These are phyloP conservation scores for Zygosaccharomyces bailii DNA, from an alignment of 805 yeast species.

Conservation along the genomic window DNA sequence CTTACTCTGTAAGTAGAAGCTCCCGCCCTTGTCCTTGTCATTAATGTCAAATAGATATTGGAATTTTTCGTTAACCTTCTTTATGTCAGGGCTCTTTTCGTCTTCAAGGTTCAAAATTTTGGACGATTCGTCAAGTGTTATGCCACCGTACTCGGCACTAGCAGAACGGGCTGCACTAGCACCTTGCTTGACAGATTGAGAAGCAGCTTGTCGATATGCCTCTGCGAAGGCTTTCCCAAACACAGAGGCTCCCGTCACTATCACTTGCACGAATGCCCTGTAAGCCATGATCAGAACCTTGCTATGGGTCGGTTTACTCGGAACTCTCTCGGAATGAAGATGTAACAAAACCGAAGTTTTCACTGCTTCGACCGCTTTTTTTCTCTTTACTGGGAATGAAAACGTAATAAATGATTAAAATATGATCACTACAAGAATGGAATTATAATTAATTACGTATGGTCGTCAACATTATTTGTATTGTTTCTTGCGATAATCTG, in stretches of 20 bases:
- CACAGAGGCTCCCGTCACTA: slow-evolving; percentile 91
- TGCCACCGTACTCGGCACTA: slow-evolving; percentile 58
- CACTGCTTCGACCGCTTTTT: not conserved
- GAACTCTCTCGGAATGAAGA: not conserved
- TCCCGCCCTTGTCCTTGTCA: slow-evolving; percentile 92
- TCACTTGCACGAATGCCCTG: slow-evolving; percentile 81
- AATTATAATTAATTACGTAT: not conserved
- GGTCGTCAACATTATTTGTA: slow-evolving; percentile 6
- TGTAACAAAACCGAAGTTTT: not conserved
- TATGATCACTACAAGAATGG: not conserved
- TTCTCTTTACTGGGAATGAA: not conserved
- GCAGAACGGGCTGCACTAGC: slow-evolving; percentile 43
- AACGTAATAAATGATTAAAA: slow-evolving; percentile 5
- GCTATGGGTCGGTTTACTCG: not conserved
- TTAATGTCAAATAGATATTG: slow-evolving; percentile 82
- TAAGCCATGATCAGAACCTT: slow-evolving; percentile 60
- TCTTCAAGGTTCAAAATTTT: slow-evolving; percentile 82
- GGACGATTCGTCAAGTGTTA: slow-evolving; percentile 83
- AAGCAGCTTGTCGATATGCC: slow-evolving; percentile 95
- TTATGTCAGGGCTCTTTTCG: slow-evolving; percentile 48
- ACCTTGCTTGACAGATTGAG: slow-evolving; percentile 76
- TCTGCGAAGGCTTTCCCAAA: slow-evolving; percentile 96
- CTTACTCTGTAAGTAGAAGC: slow-evolving; percentile 89
- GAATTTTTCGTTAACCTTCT: slow-evolving; percentile 65
- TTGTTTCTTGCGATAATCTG: slow-evolving; percentile 37